Percentiles rank a stretch among this genome's conserved stretches.
phyloP scores from a whole-genome alignment of 129 eudicot genomes.

The Flaveria linearis region DNA sequence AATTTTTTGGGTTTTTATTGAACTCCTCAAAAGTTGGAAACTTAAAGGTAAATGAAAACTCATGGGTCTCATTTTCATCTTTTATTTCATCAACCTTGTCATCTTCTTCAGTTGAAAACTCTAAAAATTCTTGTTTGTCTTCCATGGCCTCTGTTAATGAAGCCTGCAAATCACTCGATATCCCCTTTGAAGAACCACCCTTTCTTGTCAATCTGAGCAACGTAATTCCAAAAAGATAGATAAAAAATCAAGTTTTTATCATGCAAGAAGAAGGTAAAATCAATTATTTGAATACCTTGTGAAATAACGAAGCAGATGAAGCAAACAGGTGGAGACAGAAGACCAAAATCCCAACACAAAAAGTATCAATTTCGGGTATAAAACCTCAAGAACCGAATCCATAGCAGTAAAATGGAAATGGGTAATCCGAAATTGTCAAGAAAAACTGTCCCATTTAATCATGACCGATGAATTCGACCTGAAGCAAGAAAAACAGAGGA shows the following conservation, averaged over 20 bases:
- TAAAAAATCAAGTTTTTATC: not conserved
- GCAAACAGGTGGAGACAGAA: conserved; percentile 42
- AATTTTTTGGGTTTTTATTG: conserved; percentile 30
- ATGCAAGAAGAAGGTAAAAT: not conserved
- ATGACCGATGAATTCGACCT: conserved; percentile 36
- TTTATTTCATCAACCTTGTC: conserved; percentile 19
- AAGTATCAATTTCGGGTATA: conserved; percentile 38
- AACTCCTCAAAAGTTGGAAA: conserved; percentile 79
- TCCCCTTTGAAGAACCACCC: conserved; percentile 24
- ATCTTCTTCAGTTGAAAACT: conserved; percentile 20
- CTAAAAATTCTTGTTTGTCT: conserved; percentile 15
- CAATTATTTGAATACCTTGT: conserved; percentile 48
- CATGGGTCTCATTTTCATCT: conserved; percentile 35
- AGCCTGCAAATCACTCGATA: conserved; percentile 14
- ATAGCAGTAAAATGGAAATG: conserved; percentile 37
- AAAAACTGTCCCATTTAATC: conserved; percentile 30
- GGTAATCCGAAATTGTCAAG: conserved; percentile 14
- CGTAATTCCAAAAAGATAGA: not conserved
- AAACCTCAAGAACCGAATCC: conserved; percentile 45
- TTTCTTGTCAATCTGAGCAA: conserved; percentile 21
- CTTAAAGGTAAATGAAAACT: conserved; percentile 51
- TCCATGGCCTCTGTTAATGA: conserved; percentile 18
- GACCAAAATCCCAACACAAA: conserved; percentile 39
- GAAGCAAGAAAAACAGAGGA: conserved; percentile 60
- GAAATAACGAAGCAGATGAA: conserved; percentile 50